Evolutionary conservation across 1,139 yeast genomes (phyloP).

Genomic region (Diutina neorugosa): DNA sequence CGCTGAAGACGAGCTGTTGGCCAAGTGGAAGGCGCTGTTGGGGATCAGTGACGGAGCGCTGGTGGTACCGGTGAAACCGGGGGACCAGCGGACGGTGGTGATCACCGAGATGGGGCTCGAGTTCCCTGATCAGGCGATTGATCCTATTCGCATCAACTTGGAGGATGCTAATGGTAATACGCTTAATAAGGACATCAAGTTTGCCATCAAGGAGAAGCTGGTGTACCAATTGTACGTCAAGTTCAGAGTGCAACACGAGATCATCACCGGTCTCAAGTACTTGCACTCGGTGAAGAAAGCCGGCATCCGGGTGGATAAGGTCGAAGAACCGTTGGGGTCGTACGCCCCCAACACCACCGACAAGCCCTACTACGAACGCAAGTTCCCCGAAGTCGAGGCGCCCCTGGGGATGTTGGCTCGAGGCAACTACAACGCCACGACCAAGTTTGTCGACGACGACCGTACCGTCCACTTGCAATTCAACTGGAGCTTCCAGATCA

Average conservation of each 20-base stretch:
- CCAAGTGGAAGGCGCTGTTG: conserved; percentile 85
- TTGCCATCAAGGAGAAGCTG: conserved; percentile 69
- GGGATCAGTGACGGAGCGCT: conserved; percentile 50
- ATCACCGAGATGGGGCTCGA: conserved; percentile 63
- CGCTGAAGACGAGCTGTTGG: conserved; percentile 83
- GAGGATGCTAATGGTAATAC: conserved; percentile 43
- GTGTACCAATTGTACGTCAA: conserved; percentile 61
- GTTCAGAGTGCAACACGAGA: conserved; percentile 83
- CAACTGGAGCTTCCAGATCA: conserved; percentile 81
- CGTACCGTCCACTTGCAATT: conserved; percentile 58
- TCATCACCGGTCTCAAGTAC: conserved; percentile 82
- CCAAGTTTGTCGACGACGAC: conserved; percentile 85
- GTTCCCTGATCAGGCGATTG: conserved; percentile 46
- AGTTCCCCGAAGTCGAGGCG: conserved; percentile 79
- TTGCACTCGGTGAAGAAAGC: conserved; percentile 77
- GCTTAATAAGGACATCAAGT: conserved; percentile 43
- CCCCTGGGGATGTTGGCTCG: conserved; percentile 85
- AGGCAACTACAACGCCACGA: conserved; percentile 70
- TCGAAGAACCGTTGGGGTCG: conserved; percentile 82
- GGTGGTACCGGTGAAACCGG: conserved; percentile 54
- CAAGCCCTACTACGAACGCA: conserved; percentile 70
- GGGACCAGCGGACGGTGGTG: conserved; percentile 69
- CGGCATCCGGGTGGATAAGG: conserved; percentile 77
- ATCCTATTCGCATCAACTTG: conserved; percentile 52
- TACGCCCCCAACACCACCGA: conserved; percentile 83